Base-by-base conservation (phyloP, 2,329 filamentous ascomycete genomes). In the Fusarium chaquense region DNA sequence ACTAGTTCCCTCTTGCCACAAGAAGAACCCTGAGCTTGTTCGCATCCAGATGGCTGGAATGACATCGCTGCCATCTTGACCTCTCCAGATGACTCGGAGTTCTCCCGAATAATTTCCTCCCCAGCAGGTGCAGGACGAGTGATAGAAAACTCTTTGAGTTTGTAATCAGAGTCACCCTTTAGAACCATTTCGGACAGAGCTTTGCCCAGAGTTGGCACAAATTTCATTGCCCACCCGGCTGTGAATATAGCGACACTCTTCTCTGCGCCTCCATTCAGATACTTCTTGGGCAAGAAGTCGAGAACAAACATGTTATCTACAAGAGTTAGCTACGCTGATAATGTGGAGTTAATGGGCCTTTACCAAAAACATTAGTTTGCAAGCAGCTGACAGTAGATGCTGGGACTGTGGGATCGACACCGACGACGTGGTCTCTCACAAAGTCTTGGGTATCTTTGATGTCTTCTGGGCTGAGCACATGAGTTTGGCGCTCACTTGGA, bases 171-270 rank as follows among this genome's bases (percentile, higher is more conserved):
- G 5, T 67, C 28, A 2, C 68, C 68, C 5, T 40, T 20, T 5
- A 64, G 32, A 4, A 35, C 51, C 62, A 70, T 67, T 8, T 67
- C 46, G 4, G 68, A 53, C 3, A 70, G 30, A 1, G 68, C 66
- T 24, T 70, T 70, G 2, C 66, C 66, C 0, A 70, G 56, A 11
- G 62, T 55, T 3, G 68, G 68, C 20, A 70, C 68, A 36, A 70
- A 70, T 10, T 70, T 70, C 66, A 70, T 70, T 3, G 68, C 68
- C 68, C 66, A 70, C 0, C 62, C 68, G 9, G 66, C 66, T 3
- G 62, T 70, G 24, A 70, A 70, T 0, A 70, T 32, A 1, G 52
- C 56, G 12, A 70, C 26, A n/a, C 62, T 70, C 24, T 70, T 64
- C 36, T 70, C 41, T 1, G 52, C 20, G 0, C 68, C 68, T 1